Evolutionary conservation across 768 basidiomycete genomes (phyloP).

Genomic region (Suillus tomentosus): DNA sequence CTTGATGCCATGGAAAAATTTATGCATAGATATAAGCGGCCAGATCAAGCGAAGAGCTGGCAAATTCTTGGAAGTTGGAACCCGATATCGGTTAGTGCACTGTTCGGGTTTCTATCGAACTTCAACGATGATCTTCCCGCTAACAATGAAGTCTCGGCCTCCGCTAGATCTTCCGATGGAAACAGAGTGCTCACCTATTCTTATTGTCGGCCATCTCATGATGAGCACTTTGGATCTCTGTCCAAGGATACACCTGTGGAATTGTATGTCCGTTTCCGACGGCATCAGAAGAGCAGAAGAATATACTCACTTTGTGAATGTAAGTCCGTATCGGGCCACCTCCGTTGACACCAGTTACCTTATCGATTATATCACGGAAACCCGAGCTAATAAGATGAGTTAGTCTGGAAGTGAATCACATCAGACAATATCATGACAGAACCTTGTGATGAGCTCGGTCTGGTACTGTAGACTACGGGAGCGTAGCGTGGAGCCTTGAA

Average conservation of each 20-base stretch:
- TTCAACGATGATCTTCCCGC: constrained; percentile 36
- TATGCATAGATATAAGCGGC: background rate
- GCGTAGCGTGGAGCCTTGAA: constrained; percentile 87
- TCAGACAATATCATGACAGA: constrained; percentile 17
- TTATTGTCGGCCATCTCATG: constrained; percentile 81
- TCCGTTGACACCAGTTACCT: constrained; percentile 60
- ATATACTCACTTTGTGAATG: constrained; percentile 67
- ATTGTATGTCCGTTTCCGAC: constrained; percentile 16
- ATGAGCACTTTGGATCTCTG: constrained; percentile 77
- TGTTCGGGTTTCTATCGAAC: constrained; percentile 16
- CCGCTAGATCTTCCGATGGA: constrained; percentile 6
- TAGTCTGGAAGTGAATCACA: background rate
- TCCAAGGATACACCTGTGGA: constrained; percentile 75
- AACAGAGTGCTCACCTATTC: constrained; percentile 40
- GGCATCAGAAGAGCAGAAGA: constrained; percentile 17
- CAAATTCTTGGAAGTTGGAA: background rate
- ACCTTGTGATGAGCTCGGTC: constrained; percentile 65
- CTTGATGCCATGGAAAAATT: background rate
- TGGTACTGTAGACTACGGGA: constrained; percentile 78
- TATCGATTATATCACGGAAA: constrained; percentile 57
- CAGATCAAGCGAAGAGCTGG: background rate
- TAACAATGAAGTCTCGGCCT: constrained; percentile 12
- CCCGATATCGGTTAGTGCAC: background rate
- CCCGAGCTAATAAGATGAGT: constrained; percentile 29
- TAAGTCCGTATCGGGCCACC: constrained; percentile 67